phyloP scores from a whole-genome alignment of 2,329 filamentous ascomycete genomes.

The Xylariaceae sp. region DNA sequence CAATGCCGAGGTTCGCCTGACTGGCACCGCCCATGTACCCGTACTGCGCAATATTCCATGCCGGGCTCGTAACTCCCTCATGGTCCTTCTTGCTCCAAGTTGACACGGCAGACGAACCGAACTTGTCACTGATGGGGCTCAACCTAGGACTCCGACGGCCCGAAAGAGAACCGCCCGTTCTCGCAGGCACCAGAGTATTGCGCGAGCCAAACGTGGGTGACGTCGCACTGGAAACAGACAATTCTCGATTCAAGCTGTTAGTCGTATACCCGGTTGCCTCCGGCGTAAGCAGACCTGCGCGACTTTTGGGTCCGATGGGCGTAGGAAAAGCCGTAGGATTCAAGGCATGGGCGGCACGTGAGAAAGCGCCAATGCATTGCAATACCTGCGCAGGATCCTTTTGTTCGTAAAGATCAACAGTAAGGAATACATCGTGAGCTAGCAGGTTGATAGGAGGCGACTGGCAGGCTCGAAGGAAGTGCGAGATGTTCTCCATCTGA shows the following conservation, averaged over 20 bases:
- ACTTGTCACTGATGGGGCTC: constrained; percentile 49
- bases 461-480: constrained; percentile 88
- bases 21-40: constrained; percentile 97
- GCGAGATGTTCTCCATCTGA: constrained; percentile 98
- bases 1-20: constrained; percentile 89
- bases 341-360: constrained; percentile 70
- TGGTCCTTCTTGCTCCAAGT: constrained; percentile 88
- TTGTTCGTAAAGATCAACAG: constrained; percentile 89
- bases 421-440: constrained; percentile 92
- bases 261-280: constrained; percentile 54
- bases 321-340: constrained; percentile 70
- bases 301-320: constrained; percentile 68
- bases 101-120: constrained; percentile 58
- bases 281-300: constrained; percentile 54
- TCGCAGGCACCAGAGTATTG: constrained; percentile 41
- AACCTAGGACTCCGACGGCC: constrained; percentile 60
- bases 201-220: constrained; percentile 45
- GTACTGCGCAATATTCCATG: constrained; percentile 98
- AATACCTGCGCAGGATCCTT: constrained; percentile 96
- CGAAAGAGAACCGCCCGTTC: constrained; percentile 49
- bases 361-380: constrained; percentile 89
- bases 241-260: constrained; percentile 43
- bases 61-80: constrained; percentile 74
- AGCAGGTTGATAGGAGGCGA: constrained; percentile 78
- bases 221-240: constrained; percentile 54